Conservation (phyloP, 2,329 filamentous ascomycete species). For the Apiospora rasikravindrae region DNA sequence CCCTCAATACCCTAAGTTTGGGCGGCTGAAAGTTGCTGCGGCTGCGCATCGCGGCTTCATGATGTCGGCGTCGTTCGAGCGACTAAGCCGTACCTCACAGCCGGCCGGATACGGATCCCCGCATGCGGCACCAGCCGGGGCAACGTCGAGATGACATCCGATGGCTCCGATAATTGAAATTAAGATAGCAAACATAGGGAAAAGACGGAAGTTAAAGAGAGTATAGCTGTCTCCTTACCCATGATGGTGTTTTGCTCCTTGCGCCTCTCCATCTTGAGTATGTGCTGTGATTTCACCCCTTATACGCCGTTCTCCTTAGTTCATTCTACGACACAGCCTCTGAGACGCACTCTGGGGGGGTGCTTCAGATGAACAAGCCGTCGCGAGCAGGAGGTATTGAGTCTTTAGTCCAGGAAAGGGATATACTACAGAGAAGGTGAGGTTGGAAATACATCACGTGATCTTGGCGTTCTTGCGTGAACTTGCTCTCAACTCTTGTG, state of each 20-base stretch:
- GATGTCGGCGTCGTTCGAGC: background rate
- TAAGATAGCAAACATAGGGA: background rate
- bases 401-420: background rate
- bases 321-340: background rate
- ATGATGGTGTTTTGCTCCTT: slow-evolving; percentile 35
- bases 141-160: background rate
- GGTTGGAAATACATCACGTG: background rate
- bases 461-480: background rate
- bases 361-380: background rate
- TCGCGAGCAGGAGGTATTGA: background rate
- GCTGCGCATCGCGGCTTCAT: background rate
- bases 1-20: background rate
- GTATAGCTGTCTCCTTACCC: slow-evolving; percentile 29
- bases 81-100: background rate
- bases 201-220: background rate
- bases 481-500: background rate
- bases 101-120: background rate
- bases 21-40: background rate
- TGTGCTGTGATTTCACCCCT: background rate
- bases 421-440: background rate
- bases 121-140: background rate
- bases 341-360: background rate
- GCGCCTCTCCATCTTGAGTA: slow-evolving; percentile 28
- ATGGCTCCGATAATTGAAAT: accelerated
- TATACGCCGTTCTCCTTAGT: background rate